Evolutionary conservation across 31 red algal genomes (phyloP).

Genomic region (Porphyra umbilicalis): DNA sequence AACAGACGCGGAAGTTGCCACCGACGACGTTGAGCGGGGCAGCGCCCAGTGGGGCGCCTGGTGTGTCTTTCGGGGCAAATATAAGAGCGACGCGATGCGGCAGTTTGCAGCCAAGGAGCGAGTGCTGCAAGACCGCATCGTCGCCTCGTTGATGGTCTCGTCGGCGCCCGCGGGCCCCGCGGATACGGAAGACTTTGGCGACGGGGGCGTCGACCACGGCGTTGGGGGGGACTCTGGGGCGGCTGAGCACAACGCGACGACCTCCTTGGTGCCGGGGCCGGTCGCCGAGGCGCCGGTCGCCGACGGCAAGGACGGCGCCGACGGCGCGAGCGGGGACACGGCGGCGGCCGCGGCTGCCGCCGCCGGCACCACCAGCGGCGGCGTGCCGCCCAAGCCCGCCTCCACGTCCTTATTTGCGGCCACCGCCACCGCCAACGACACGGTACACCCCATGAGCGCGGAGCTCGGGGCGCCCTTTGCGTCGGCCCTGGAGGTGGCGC

Average conservation of each 20-base stretch:
- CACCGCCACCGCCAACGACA: not conserved
- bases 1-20: slow-evolving; percentile 61
- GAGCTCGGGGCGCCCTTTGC: slow-evolving; percentile 25
- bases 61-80: slow-evolving; percentile 60
- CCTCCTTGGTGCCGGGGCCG: not conserved
- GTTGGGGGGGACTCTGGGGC: not conserved
- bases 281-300: slow-evolving; percentile 32
- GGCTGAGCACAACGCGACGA: not conserved
- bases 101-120: slow-evolving; percentile 57
- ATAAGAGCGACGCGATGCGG: slow-evolving; percentile 72
- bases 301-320: too few relatives aligned
- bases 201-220: not conserved
- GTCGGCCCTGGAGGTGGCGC: slow-evolving; percentile 13
- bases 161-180: not conserved
- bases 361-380: not conserved
- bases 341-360: slow-evolving; percentile 32
- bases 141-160: not conserved
- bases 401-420: not conserved
- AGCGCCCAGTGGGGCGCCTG: slow-evolving; percentile 60
- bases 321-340: slow-evolving; percentile 3
- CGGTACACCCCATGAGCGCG: slow-evolving; percentile 21
- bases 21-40: slow-evolving; percentile 49
- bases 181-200: not conserved
- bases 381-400: not conserved
- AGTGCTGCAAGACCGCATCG: slow-evolving; percentile 35